phyloP scores from a whole-genome alignment of 306 rosid genomes.

The Acmispon strigosus region DNA sequence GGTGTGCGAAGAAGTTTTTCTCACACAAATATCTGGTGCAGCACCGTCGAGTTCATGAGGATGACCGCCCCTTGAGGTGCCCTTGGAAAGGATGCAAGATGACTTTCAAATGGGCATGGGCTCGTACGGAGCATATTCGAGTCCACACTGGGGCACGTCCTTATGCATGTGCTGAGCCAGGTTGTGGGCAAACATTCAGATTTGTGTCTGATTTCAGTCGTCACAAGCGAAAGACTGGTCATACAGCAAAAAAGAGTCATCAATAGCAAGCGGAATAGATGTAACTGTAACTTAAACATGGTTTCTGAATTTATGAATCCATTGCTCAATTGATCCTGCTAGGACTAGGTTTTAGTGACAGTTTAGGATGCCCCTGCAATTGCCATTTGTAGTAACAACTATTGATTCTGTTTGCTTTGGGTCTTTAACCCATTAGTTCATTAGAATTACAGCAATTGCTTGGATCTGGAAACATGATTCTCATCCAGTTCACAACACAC shows the following conservation, averaged over 20 bases:
- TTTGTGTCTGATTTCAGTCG: slow-evolving; percentile 98
- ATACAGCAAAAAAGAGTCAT: slow-evolving; percentile 65
- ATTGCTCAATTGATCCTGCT: slow-evolving; percentile 56
- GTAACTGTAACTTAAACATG: slow-evolving; percentile 43
- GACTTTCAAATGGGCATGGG: slow-evolving; percentile 99
- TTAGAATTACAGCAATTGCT: slow-evolving; percentile 70
- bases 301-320: slow-evolving; percentile 31
- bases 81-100: slow-evolving; percentile 99
- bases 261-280: slow-evolving; percentile 30
- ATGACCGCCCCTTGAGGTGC: slow-evolving; percentile 91
- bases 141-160: slow-evolving; percentile 98
- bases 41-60: slow-evolving; percentile 89
- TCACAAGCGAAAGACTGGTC: slow-evolving; percentile 98
- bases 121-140: slow-evolving; percentile 94
- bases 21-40: slow-evolving; percentile 98
- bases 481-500: slow-evolving; percentile 23
- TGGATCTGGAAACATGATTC: slow-evolving; percentile 43
- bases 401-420: slow-evolving; percentile 53
- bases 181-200: slow-evolving; percentile 91
- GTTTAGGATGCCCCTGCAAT: slow-evolving; percentile 65
- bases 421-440: slow-evolving; percentile 52
- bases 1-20: slow-evolving; percentile 99
- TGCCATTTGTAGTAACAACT: slow-evolving; percentile 54
- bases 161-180: slow-evolving; percentile 78
- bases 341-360: slow-evolving; percentile 58